A percentile compares a stretch with the other conserved stretches of the same genome.
These are phyloP conservation scores for Trametes maxima DNA, from an alignment of 768 basidiomycete species.

Conservation along the genomic window DNA sequence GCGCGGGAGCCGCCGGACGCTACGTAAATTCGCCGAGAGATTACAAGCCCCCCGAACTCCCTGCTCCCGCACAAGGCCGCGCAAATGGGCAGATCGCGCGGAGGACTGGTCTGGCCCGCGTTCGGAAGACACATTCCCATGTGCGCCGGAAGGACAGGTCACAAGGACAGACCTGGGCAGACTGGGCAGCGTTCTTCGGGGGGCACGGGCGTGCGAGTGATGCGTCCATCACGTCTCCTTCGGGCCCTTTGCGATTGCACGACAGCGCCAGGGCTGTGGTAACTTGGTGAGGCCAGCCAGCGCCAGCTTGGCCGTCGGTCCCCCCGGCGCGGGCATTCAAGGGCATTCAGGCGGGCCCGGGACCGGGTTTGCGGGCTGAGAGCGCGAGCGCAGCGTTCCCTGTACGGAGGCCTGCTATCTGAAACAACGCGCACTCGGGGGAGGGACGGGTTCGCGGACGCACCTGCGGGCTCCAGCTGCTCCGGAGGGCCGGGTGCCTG, in stretches of 20 bases:
- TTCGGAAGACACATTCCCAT: too few species aligned
- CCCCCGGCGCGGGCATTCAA: too few species aligned
- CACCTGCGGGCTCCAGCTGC: neutral
- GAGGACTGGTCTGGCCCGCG: too few species aligned
- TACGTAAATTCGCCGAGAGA: too few species aligned
- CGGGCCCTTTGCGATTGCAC: neutral
- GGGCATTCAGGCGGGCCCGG: too few species aligned
- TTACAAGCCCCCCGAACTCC: too few species aligned
- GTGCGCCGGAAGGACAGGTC: neutral
- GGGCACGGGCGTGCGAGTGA: neutral
- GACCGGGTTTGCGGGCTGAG: too few species aligned
- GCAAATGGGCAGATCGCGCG: too few species aligned
- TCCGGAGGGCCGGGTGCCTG: neutral
- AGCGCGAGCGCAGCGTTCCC: too few species aligned
- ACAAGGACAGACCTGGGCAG: constrained; percentile 2
- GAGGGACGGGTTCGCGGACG: neutral
- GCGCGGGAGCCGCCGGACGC: too few species aligned
- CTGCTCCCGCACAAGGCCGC: too few species aligned
- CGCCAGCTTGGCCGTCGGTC: neutral
- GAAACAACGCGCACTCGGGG: neutral
- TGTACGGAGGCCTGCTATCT: neutral
- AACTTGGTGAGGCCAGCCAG: neutral
- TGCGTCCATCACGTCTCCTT: constrained; percentile 6
- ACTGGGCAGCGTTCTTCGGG: neutral
- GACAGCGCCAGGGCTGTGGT: neutral